A percentile compares a stretch with the other conserved stretches of the same genome.
These are phyloP conservation scores for Pyrenophora tritici-repentis DNA, from an alignment of 2,329 filamentous ascomycete genomes.

Conservation along the genomic window DNA sequence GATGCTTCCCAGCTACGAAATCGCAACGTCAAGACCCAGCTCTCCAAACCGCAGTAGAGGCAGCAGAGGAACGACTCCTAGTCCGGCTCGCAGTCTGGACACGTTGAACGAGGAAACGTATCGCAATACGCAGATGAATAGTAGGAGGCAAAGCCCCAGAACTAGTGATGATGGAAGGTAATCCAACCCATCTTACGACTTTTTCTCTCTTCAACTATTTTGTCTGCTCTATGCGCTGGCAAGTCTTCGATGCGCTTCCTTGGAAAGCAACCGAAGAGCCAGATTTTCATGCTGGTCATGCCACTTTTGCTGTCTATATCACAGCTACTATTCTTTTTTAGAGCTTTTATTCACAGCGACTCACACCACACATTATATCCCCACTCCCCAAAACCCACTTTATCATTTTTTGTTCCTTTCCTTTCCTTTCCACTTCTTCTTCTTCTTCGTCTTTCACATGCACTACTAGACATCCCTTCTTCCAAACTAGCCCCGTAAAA, in stretches of 20 bases:
- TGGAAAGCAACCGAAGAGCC: not conserved
- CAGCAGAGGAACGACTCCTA: slow-evolving; percentile 41
- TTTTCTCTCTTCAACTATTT: not conserved
- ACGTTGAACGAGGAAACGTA: slow-evolving; percentile 46
- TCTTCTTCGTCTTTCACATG: no score
- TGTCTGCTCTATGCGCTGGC: not conserved
- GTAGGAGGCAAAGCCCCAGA: slow-evolving; percentile 30
- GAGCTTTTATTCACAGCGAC: no score
- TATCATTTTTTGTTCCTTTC: not conserved
- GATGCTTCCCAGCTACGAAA: slow-evolving; percentile 52
- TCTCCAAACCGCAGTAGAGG: slow-evolving; percentile 42
- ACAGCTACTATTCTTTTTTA: not conserved
- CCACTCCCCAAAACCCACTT: no score
- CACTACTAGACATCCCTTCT: slow-evolving; percentile 1
- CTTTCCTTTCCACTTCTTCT: no score
- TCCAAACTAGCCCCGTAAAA: no score
- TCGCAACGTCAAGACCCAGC: slow-evolving; percentile 52
- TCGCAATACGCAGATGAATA: slow-evolving; percentile 45
- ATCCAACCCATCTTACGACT: slow-evolving; percentile 17
- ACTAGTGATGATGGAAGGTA: slow-evolving; percentile 36
- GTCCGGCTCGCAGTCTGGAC: slow-evolving; percentile 40
- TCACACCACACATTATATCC: no score
- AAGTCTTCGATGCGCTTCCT: not conserved
- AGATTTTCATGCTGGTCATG: no score
- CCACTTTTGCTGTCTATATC: no score